Percentiles rank a stretch among this genome's conserved stretches.
phyloP scores from a whole-genome alignment of 306 rosid species.

The Delonix regia region DNA sequence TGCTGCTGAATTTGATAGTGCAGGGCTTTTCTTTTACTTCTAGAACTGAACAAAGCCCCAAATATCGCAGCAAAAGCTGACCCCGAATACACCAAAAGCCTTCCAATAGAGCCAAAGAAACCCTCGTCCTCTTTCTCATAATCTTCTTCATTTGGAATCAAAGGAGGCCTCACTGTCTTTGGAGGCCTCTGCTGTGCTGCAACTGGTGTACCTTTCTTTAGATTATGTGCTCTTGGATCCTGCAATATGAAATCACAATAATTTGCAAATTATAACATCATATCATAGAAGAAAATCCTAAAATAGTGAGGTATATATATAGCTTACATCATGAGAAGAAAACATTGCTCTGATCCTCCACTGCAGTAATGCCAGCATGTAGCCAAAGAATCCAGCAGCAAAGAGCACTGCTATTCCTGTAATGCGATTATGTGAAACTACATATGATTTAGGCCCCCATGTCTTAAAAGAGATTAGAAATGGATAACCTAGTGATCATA shows the following conservation, averaged over 20 bases:
- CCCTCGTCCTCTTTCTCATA: constrained; percentile 77
- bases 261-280: not conserved
- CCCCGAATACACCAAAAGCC: constrained; percentile 70
- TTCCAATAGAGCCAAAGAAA: constrained; percentile 86
- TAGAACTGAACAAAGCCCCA: constrained; percentile 64
- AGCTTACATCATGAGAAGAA: constrained; percentile 69
- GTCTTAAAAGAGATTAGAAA: constrained; percentile 24
- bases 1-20: constrained; percentile 68
- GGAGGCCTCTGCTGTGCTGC: constrained; percentile 65
- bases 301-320: not conserved
- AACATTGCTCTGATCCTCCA: constrained; percentile 75
- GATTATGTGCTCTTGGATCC: constrained; percentile 58
- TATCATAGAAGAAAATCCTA: not conserved
- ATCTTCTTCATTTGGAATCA: constrained; percentile 84
- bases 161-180: constrained; percentile 76
- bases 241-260: constrained; percentile 32
- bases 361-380: constrained; percentile 85
- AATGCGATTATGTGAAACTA: constrained; percentile 17
- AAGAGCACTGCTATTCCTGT: constrained; percentile 76
- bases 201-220: constrained; percentile 54
- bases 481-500: constrained; percentile 35
- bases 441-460: constrained; percentile 22
- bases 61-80: constrained; percentile 67
- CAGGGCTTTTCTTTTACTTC: constrained; percentile 72
- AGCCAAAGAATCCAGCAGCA: constrained; percentile 80